Evolutionary conservation across 106 monocot genomes (phyloP).

Genomic region (Acorus calamus): DNA sequence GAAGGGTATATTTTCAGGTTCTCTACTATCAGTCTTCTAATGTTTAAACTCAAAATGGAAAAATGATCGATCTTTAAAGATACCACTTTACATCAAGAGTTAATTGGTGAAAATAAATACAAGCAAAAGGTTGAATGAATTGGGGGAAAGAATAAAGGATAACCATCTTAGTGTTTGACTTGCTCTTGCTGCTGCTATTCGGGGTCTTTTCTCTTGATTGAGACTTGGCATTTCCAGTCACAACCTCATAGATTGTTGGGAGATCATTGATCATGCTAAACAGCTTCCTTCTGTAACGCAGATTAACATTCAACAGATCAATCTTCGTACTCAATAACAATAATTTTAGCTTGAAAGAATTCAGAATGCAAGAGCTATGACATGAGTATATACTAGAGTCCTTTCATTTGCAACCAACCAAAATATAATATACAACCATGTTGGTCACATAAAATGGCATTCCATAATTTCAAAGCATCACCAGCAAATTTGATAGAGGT

Average conservation of each 20-base stretch:
- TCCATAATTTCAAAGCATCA: too few relatives aligned
- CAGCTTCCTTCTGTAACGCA: conserved; percentile 40
- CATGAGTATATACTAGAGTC: too few relatives aligned
- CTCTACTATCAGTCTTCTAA: too few relatives aligned
- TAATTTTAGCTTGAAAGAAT: too few relatives aligned
- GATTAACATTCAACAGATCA: background rate
- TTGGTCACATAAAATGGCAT: too few relatives aligned
- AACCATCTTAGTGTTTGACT: conserved; percentile 49
- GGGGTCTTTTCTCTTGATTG: conserved; percentile 62
- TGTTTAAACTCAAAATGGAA: too few relatives aligned
- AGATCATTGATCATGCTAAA: conserved; percentile 74
- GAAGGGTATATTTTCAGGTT: background rate
- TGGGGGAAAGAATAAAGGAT: background rate
- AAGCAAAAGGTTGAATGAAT: background rate
- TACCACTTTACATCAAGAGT: background rate
- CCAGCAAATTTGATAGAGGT: too few relatives aligned
- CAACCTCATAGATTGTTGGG: conserved; percentile 70
- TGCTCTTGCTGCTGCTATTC: conserved; percentile 49
- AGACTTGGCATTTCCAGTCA: conserved; percentile 49
- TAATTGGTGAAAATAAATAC: background rate
- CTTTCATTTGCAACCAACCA: too few relatives aligned
- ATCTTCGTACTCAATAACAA: too few relatives aligned
- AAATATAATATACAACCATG: too few relatives aligned
- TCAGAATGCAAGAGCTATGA: too few relatives aligned
- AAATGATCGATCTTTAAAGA: background rate